A percentile compares a stretch with the other conserved stretches of the same genome.
phyloP scores from a whole-genome alignment of 352 stramenopile species.

The Phytophthora ramorum region DNA sequence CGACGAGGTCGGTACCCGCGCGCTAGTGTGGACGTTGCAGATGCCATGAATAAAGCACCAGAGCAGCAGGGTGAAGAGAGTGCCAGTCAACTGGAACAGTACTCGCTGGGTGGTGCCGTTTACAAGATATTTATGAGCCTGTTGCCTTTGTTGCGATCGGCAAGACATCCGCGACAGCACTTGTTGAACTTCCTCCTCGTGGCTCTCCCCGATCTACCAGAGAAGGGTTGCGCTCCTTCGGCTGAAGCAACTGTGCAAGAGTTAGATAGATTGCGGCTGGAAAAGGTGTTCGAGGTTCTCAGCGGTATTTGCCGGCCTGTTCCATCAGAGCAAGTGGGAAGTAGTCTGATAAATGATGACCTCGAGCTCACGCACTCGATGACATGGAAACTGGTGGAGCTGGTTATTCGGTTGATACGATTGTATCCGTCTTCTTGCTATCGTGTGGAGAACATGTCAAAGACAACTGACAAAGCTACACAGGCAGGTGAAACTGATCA shows the following conservation, averaged over 20 bases:
- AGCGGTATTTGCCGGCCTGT: slow-evolving; percentile 42
- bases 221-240: slow-evolving; percentile 19
- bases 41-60: not conserved
- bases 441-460: slow-evolving; percentile 14
- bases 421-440: slow-evolving; percentile 46
- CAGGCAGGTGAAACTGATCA: slow-evolving; percentile 3
- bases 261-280: slow-evolving; percentile 53
- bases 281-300: slow-evolving; percentile 48
- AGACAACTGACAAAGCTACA: not conserved
- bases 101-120: slow-evolving; percentile 47
- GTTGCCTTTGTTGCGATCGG: slow-evolving; percentile 56
- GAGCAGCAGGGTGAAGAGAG: not conserved
- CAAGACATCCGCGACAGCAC: slow-evolving; percentile 58
- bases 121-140: slow-evolving; percentile 55
- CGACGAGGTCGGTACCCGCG: slow-evolving; percentile 46
- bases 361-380: slow-evolving; percentile 31
- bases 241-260: slow-evolving; percentile 5
- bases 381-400: slow-evolving; percentile 49
- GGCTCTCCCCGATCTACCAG: slow-evolving; percentile 38
- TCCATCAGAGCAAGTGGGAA: slow-evolving; percentile 5
- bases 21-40: slow-evolving; percentile 15
- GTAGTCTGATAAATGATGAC: slow-evolving; percentile 20
- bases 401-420: slow-evolving; percentile 46
- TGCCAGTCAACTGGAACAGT: slow-evolving; percentile 28
- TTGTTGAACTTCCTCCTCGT: slow-evolving; percentile 62